phyloP scores from a whole-genome alignment of 2,329 filamentous ascomycete species.

The Xylariaceae sp. region DNA sequence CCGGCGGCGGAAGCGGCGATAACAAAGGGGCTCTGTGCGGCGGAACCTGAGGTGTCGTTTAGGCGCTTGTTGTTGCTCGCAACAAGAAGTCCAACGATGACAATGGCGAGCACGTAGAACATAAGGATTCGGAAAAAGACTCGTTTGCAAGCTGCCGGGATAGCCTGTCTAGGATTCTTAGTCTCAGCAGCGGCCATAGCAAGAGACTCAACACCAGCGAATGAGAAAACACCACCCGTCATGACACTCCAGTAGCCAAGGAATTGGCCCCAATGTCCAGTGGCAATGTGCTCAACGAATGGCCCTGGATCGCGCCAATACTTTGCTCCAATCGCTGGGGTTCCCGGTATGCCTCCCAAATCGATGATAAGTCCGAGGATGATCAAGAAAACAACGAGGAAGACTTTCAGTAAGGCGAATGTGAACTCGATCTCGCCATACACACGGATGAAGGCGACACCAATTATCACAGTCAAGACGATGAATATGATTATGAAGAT shows the following conservation, averaged over 20 bases:
- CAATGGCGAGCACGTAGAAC: slow-evolving; percentile 52
- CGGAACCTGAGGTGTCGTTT: slow-evolving; percentile 40
- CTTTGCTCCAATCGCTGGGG: slow-evolving; percentile 56
- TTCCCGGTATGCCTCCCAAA: slow-evolving; percentile 55
- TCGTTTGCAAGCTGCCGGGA: slow-evolving; percentile 49
- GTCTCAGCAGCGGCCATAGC: slow-evolving; percentile 46
- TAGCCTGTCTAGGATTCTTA: slow-evolving; percentile 42
- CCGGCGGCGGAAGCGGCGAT: slow-evolving; percentile 65
- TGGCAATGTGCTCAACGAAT: slow-evolving; percentile 60
- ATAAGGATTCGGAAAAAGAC: slow-evolving; percentile 53
- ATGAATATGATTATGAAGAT: slow-evolving; percentile 51
- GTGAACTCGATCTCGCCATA: slow-evolving; percentile 55
- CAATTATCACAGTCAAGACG: slow-evolving; percentile 49
- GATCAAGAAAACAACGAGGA: slow-evolving; percentile 57
- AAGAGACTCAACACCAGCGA: slow-evolving; percentile 47
- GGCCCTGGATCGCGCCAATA: slow-evolving; percentile 67
- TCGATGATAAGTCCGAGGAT: slow-evolving; percentile 58
- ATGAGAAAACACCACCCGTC: slow-evolving; percentile 42
- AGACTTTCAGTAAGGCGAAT: slow-evolving; percentile 51
- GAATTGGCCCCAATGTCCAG: slow-evolving; percentile 55
- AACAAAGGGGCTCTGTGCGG: slow-evolving; percentile 58
- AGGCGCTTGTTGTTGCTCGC: slow-evolving; percentile 48
- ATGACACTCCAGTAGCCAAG: slow-evolving; percentile 53
- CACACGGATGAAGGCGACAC: slow-evolving; percentile 53
- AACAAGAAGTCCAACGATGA: slow-evolving; percentile 57